These are phyloP conservation scores for Curvularia spicifera DNA, from an alignment of 2,329 filamentous ascomycete species.

Conservation along the genomic window DNA sequence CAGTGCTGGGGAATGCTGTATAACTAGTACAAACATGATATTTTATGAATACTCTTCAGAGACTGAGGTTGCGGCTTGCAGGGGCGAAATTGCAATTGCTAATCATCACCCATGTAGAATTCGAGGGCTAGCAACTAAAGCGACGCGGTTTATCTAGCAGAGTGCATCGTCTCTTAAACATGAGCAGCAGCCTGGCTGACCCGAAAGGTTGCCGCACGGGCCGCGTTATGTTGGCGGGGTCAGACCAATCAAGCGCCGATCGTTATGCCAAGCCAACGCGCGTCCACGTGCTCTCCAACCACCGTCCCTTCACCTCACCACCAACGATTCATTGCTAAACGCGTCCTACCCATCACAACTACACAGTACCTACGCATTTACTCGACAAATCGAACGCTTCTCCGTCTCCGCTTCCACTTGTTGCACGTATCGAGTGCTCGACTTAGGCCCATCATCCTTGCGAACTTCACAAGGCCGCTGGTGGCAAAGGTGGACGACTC, in stretches of 20 bases:
- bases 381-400: slow-evolving; percentile 1
- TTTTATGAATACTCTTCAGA: too few species aligned
- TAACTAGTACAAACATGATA: too few species aligned
- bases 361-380: not conserved
- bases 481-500: slow-evolving; percentile 18
- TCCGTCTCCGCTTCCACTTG: slow-evolving; percentile 6
- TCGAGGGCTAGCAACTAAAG: too few species aligned
- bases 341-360: not conserved
- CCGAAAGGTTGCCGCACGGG: too few species aligned
- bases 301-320: not conserved
- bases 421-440: slow-evolving; percentile 19
- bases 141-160: too few species aligned
- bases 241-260: not conserved
- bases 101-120: too few species aligned
- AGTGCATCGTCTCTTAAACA: too few species aligned
- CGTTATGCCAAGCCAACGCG: not conserved
- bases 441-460: slow-evolving; percentile 21
- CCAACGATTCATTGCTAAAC: not conserved
- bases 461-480: slow-evolving; percentile 20
- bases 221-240: not conserved
- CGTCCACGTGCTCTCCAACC: not conserved
- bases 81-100: too few species aligned
- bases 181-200: too few species aligned
- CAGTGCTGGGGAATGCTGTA: too few species aligned
- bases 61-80: too few species aligned